These are phyloP conservation scores for Cucurbita argyrosperma DNA, from an alignment of 306 rosid species.

Conservation along the genomic window DNA sequence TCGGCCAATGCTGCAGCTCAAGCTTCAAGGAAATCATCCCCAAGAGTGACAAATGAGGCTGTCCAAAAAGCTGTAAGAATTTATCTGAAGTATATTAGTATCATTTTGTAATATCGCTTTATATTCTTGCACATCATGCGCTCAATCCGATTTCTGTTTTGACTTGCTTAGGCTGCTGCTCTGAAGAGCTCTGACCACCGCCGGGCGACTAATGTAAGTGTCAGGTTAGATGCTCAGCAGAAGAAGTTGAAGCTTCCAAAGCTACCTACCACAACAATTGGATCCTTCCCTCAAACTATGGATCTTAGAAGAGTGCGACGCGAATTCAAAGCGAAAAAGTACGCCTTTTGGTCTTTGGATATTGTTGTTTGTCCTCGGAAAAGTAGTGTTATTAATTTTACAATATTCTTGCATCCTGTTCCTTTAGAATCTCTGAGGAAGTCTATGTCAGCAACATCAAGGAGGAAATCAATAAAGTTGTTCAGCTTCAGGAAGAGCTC, in stretches of 20 bases:
- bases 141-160: neutral
- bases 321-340: slow-evolving; percentile 72
- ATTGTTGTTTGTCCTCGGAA: neutral
- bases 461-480: slow-evolving; percentile 66
- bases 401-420: neutral
- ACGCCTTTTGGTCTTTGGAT: neutral
- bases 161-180: slow-evolving; percentile 50
- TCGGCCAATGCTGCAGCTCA: slow-evolving; percentile 55
- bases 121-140: neutral
- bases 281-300: slow-evolving; percentile 79
- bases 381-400: neutral
- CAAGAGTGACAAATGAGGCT: slow-evolving; percentile 66
- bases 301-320: slow-evolving; percentile 74
- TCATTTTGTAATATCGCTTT: neutral
- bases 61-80: slow-evolving; percentile 65
- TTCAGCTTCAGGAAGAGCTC: slow-evolving; percentile 74
- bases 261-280: slow-evolving; percentile 79
- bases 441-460: slow-evolving; percentile 42
- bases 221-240: slow-evolving; percentile 62
- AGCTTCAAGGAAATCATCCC: slow-evolving; percentile 70
- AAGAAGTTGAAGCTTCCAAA: slow-evolving; percentile 66
- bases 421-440: slow-evolving; percentile 52
- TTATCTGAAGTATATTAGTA: neutral
- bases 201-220: slow-evolving; percentile 48
- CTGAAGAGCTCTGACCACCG: slow-evolving; percentile 60